Evolutionary conservation across 148 eudicot species (phyloP), one percentile per base, ranked within the genome.

Genomic region (Nyssa sinensis): DNA sequence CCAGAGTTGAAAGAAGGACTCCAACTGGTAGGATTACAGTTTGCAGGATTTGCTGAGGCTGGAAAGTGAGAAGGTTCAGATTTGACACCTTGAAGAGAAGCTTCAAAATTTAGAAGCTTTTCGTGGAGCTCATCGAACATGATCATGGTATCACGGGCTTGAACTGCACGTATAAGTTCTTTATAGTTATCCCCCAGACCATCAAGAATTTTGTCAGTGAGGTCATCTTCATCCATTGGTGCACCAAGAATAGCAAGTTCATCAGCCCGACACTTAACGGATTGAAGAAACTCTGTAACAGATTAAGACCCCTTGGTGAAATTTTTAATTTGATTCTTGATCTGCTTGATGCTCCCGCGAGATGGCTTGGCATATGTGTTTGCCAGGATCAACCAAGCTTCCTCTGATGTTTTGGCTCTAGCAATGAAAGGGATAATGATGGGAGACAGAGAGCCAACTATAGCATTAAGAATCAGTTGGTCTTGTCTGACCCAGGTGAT

Each of bases 81-180:
- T 37, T 37, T 37, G 4, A 3, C 41, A 5, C 59, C 23, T 53
- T 53, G 59, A 21, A 53, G 17, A 3, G 59, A 53, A 3, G 59
- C 59, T 14, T 53, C 59, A 53, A 53, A 53, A 53, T 53, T 14
- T 13, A 14, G 19, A 4, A 66, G 51, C 2, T 66, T 37, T 23
- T 66, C 69, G 33, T 66, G 49, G 10, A 66, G n/a, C n/a, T 66
- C 69, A 34, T 66, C 51, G 33, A 66, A 66, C 5, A 25, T n/a
- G 8, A 66, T 66, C 19, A 23, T 10, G 16, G 25, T 34, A 5
- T 35, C 25, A 4, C 47, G 49, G 13, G 51, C 49, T 5, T 66
- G 28, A 66, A 66, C 69, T 4, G 51, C 49, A 3, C 14, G 3
- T 8, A 66, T 8, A 34, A 12, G n/a, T 35, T 28, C 69, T n/a